Evolutionary conservation across 371 early-diverging fungal species (phyloP).

Genomic region (Choanephora cucurbitarum): DNA sequence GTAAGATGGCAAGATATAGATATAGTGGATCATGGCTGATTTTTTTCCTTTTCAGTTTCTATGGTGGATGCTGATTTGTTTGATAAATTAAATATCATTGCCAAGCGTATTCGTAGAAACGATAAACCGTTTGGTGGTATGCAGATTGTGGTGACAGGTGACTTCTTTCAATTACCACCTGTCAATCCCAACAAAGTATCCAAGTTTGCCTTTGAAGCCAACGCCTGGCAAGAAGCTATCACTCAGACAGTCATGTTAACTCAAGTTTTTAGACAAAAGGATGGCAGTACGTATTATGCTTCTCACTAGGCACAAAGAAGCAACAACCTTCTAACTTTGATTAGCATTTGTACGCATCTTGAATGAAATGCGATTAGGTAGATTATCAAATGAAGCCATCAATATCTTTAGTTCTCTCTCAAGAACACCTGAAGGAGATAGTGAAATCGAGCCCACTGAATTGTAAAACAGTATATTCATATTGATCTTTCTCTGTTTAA

Average conservation of each 20-base stretch:
- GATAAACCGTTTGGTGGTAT: conserved; percentile 89
- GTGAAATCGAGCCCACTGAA: conserved; percentile 77
- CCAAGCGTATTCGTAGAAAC: conserved; percentile 43
- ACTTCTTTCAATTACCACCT: conserved; percentile 96
- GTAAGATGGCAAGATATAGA: too few species aligned
- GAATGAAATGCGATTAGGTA: conserved; percentile 71
- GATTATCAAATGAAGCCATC: conserved; percentile 56
- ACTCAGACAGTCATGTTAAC: conserved; percentile 56
- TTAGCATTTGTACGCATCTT: conserved; percentile 64
- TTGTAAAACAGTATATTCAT: conserved; percentile 72
- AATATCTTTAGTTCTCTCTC: conserved; percentile 55
- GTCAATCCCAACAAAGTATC: conserved; percentile 48
- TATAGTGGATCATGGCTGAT: too few species aligned
- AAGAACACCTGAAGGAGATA: conserved; percentile 53
- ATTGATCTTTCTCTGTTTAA: neutral
- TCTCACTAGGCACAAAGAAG: conserved; percentile 1
- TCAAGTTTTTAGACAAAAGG: conserved; percentile 65
- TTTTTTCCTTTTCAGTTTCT: conserved; percentile 62
- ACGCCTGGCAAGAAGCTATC: conserved; percentile 63
- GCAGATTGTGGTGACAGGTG: conserved; percentile 88
- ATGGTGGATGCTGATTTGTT: conserved; percentile 89
- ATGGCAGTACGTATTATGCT: conserved; percentile 38
- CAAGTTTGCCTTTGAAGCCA: conserved; percentile 78
- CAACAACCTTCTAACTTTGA: conserved; percentile 2
- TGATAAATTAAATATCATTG: conserved; percentile 83